Evolutionary conservation across 768 basidiomycete species (phyloP), one percentile per base, ranked within the genome.

Genomic region (Pleurotus eryngii): DNA sequence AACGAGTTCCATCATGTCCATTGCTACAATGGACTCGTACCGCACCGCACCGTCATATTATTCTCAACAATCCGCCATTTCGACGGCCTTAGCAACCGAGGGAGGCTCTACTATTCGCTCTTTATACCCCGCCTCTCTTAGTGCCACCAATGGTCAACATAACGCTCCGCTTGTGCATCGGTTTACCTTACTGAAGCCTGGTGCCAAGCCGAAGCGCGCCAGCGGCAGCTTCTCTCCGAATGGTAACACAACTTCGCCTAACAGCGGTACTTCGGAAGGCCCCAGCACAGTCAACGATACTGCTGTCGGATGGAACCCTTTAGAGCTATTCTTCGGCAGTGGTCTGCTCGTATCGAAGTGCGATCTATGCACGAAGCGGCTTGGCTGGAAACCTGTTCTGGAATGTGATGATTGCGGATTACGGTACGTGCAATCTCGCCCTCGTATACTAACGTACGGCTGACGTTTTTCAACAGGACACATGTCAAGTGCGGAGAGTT

Each of bases 371-470:
- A 66, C 68, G 43, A 95, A 94, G 77, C 75, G 90, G 47, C 75
- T 96, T 39, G 92, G 92, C 11, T 87, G 89, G 86, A 95, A 92
- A 68, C 85, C 92, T 18, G 81, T 89, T 30, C 72, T 95, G 17
- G 85, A 90, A 64, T 96, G 93, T 67, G 93, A 95, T 69, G 93
- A 95, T 70, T 95, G 94, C 70, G 86, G 88, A 24, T 71, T 91
- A 64, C 81, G 85, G 84, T 88, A 57, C 9, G 30, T 35, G 2
- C 30, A 55, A 81, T 68, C 5, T 48, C 35, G 40, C 7, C n/a
- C 55, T 51, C 51, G 45, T 50, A 42, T 11, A 35, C 9, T 2
- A 35, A 11, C 30, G 4, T 35, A 47, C 57, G 58, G 50, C 5
- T 54, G 11, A 60, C 57, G 50, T 64, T 57, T 51, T 53, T 63